These are phyloP conservation scores for Picochlorum sp. DNA, from an alignment of 139 green algal genomes.

Conservation along the genomic window DNA sequence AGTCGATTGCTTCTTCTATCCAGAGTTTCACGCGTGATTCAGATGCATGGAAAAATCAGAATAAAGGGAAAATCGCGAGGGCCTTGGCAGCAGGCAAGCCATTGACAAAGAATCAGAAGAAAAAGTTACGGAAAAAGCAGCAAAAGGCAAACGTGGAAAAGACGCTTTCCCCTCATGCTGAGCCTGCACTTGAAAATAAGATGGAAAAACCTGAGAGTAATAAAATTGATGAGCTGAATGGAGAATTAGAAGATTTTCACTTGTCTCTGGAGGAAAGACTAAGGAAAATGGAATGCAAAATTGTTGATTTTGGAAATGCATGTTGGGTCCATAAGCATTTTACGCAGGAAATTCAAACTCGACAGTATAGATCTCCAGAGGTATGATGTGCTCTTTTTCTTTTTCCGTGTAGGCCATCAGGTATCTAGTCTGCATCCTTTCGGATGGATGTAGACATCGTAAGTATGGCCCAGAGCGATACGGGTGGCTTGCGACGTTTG, in stretches of 20 bases:
- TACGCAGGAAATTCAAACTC: conserved; percentile 95
- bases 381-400: no score
- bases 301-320: conserved; percentile 98
- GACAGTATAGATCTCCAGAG: conserved; percentile 89
- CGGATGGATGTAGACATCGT: conserved; percentile 29
- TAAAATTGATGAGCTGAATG: conserved; percentile 52
- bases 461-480: conserved; percentile 25
- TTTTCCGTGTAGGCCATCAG: conserved; percentile 19
- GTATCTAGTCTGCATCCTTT: conserved; percentile 33
- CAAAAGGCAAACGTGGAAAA: conserved; percentile 5
- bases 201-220: conserved; percentile 82
- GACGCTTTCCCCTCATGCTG: neutral
- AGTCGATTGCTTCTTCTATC: conserved; percentile 2
- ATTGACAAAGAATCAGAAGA: conserved; percentile 85
- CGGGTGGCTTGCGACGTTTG: conserved; percentile 31
- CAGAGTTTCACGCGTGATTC: neutral
- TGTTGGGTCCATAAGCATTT: conserved; percentile 98
- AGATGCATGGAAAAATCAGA: conserved; percentile 5
- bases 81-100: conserved; percentile 12
- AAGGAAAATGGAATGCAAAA: conserved; percentile 53
- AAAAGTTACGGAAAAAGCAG: conserved; percentile 81
- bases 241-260: conserved; percentile 7
- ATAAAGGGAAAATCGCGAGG: conserved; percentile 22
- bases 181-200: conserved; percentile 30
- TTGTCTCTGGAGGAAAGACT: conserved; percentile 29